Percentiles rank a stretch among this genome's conserved stretches.
Conservation (phyloP, 768 basidiomycete genomes). For the Naganishia antarctica region DNA sequence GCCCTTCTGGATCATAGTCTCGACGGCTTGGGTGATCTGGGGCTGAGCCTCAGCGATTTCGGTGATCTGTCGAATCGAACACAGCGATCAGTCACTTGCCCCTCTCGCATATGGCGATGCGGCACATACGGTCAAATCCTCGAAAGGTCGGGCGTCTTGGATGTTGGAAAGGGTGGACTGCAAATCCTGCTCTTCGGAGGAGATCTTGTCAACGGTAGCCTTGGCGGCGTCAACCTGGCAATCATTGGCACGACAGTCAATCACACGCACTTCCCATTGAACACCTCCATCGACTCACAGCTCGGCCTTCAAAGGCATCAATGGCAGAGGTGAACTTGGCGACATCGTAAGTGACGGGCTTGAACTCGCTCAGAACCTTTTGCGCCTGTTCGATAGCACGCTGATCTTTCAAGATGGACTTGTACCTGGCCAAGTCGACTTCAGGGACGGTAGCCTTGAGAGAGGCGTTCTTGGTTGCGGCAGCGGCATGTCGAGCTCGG, state of each 20-base stretch:
- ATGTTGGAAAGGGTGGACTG: conserved; percentile 93
- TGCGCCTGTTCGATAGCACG: conserved; percentile 87
- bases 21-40: conserved; percentile 80
- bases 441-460: conserved; percentile 58
- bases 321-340: conserved; percentile 85
- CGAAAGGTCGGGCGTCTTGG: conserved; percentile 92
- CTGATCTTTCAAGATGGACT: conserved; percentile 84
- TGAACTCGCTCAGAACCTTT: conserved; percentile 80
- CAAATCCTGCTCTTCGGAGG: conserved; percentile 82
- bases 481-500: conserved; percentile 90
- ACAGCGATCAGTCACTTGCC: not conserved
- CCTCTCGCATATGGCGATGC: not conserved
- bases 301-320: conserved; percentile 92
- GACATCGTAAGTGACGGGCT: conserved; percentile 91
- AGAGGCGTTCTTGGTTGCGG: conserved; percentile 50
- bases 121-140: conserved; percentile 73
- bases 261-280: not conserved
- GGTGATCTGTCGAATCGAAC: conserved; percentile 58
- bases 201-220: conserved; percentile 83
- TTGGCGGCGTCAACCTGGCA: conserved; percentile 76
- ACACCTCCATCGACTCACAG: too few species aligned
- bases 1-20: conserved; percentile 49
- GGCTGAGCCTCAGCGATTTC: conserved; percentile 91
- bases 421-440: conserved; percentile 87
- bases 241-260: not conserved